Evolutionary conservation across 2,329 filamentous ascomycete species (phyloP).

Genomic region (Penicillium sclerotiorum): DNA sequence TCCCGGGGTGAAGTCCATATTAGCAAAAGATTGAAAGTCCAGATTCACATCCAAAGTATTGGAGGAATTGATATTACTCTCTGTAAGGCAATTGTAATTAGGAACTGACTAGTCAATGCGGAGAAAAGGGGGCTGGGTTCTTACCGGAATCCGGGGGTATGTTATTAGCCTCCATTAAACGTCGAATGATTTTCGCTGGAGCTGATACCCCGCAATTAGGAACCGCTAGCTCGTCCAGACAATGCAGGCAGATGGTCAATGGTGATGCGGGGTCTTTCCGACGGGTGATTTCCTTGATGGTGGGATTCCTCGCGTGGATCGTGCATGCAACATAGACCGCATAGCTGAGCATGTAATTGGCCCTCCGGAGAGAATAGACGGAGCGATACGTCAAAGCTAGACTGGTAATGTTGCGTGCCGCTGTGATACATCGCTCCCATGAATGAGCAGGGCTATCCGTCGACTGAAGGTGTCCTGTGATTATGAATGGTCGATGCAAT

Average conservation of each 20-base stretch:
- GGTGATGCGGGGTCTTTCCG: not conserved
- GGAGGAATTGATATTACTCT: not conserved
- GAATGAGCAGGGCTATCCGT: not conserved
- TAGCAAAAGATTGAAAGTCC: not conserved
- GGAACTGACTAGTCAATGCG: not conserved
- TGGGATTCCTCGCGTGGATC: not conserved
- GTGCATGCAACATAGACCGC: slow-evolving; percentile 3
- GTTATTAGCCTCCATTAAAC: not conserved
- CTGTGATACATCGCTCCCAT: not conserved
- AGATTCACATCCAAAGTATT: not conserved
- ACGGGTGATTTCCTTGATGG: not conserved
- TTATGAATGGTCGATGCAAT: slow-evolving; percentile 50
- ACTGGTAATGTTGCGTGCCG: not conserved
- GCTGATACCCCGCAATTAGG: not conserved
- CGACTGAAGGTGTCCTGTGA: slow-evolving; percentile 32
- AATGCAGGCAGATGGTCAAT: not conserved
- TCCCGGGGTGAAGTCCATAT: not conserved
- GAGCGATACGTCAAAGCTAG: not conserved
- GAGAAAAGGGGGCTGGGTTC: not conserved
- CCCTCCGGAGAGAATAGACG: not conserved
- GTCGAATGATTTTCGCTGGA: slow-evolving; percentile 1
- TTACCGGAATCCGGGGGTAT: not conserved
- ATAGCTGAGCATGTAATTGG: not conserved
- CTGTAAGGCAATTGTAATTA: not conserved
- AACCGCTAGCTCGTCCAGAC: not conserved